A percentile compares a stretch with the other conserved stretches of the same genome.
phyloP scores from a whole-genome alignment of 2,329 filamentous ascomycete species.

The Neopestalotiopsis sp. region DNA sequence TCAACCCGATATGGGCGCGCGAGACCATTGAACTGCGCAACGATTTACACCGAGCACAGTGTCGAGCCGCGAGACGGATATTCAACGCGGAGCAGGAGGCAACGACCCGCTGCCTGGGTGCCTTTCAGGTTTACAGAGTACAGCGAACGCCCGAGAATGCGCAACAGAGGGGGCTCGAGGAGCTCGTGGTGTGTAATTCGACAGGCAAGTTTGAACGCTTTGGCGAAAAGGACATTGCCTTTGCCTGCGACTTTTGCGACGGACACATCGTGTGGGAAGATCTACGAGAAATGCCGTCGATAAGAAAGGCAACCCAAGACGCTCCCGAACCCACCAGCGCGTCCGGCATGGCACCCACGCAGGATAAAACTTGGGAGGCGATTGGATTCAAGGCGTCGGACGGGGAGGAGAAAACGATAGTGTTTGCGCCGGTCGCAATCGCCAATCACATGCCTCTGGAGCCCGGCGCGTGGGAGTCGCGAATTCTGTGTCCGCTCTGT shows the following conservation, averaged over 20 bases:
- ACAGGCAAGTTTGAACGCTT: conserved; percentile 63
- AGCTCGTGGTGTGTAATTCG: conserved; percentile 55
- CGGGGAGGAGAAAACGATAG: conserved; percentile 53
- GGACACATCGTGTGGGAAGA: conserved; percentile 66
- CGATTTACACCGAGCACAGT: conserved; percentile 63
- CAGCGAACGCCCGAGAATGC: conserved; percentile 43
- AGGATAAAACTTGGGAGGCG: conserved; percentile 58
- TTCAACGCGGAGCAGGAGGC: conserved; percentile 56
- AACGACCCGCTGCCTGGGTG: conserved; percentile 59
- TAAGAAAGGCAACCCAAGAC: conserved; percentile 31
- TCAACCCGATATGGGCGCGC: conserved; percentile 60
- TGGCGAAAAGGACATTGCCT: conserved; percentile 59
- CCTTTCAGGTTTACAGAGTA: conserved; percentile 58
- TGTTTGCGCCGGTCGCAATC: conserved; percentile 63
- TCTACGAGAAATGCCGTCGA: conserved; percentile 56
- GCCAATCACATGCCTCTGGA: conserved; percentile 61
- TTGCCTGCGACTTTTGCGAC: conserved; percentile 67
- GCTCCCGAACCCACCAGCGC: conserved; percentile 29
- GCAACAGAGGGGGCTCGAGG: conserved; percentile 44
- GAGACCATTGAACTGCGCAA: conserved; percentile 56
- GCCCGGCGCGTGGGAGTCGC: conserved; percentile 56
- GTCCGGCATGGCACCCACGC: conserved; percentile 19
- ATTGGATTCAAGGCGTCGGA: conserved; percentile 47
- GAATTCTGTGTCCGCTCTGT: conserved; percentile 61
- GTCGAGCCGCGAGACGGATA: conserved; percentile 61